Percentiles rank a stretch among this genome's conserved stretches.
Conservation (phyloP, 176 grass and related monocot genomes). For the Phoenix dactylifera region DNA sequence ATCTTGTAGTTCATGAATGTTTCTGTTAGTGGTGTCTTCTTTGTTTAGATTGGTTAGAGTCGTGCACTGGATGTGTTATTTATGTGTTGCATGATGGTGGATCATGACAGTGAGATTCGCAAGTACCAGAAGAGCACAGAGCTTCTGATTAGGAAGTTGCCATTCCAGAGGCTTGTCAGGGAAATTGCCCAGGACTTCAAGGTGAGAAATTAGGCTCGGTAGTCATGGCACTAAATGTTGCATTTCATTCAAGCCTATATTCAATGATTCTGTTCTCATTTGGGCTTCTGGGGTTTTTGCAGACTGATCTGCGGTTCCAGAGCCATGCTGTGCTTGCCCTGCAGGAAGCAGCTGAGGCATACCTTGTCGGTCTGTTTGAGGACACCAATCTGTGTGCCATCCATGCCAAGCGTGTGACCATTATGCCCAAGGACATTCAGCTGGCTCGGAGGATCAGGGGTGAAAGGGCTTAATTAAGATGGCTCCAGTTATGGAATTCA, state of each 20-base stretch:
- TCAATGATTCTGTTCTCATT: no score
- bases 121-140: conserved; percentile 66
- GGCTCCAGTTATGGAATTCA: no score
- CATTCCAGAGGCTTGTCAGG: conserved; percentile 77
- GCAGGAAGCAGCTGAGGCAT: conserved; percentile 56
- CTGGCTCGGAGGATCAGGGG: conserved; percentile 57
- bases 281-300: conserved; percentile 8
- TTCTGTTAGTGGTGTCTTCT: no score
- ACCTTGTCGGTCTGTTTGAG: conserved; percentile 58
- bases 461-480: conserved; percentile 48
- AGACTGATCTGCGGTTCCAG: conserved; percentile 67
- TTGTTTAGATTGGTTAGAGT: no score
- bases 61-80: no score
- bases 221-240: neutral
- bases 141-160: conserved; percentile 54
- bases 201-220: conserved; percentile 14
- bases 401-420: conserved; percentile 59
- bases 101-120: conserved; percentile 33
- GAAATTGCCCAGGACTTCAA: conserved; percentile 67
- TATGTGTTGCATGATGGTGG: neutral
- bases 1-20: no score
- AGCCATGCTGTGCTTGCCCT: conserved; percentile 52
- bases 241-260: neutral
- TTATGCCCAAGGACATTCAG: conserved; percentile 78
- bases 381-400: conserved; percentile 63